phyloP scores from a whole-genome alignment of 805 yeast genomes.

The Blastobotrys mokoenaii region DNA sequence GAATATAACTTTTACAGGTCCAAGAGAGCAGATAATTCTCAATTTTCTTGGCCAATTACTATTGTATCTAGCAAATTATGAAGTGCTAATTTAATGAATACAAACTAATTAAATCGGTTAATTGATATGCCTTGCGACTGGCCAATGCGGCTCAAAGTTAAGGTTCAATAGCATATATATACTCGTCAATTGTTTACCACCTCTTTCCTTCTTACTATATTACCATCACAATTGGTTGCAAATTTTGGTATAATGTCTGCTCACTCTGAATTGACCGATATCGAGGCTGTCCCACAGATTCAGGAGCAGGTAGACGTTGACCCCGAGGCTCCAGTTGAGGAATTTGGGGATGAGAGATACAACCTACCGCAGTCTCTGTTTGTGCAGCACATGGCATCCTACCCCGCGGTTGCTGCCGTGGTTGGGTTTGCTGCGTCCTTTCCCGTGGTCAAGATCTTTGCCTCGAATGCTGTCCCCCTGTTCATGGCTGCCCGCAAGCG shows the following conservation, averaged over 20 bases:
- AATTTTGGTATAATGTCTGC: background rate
- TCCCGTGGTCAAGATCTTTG: conserved; percentile 49
- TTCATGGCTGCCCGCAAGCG: conserved; percentile 34
- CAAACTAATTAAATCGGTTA: too few species aligned
- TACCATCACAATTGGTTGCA: too few species aligned
- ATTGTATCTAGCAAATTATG: too few species aligned
- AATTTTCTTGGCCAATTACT: too few species aligned
- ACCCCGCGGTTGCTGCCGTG: conserved; percentile 50
- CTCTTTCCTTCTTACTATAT: background rate
- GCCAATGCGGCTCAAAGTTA: too few species aligned
- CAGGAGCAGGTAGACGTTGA: background rate
- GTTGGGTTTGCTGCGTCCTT: conserved; percentile 51
- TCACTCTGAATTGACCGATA: background rate
- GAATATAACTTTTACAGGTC: too few species aligned
- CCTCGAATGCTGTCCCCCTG: conserved; percentile 54
- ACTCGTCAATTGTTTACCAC: too few species aligned
- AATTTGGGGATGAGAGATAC: background rate
- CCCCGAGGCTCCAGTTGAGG: background rate
- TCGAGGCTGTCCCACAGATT: background rate
- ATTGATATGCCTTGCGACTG: too few species aligned
- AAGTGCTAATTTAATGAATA: too few species aligned
- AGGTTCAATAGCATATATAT: too few species aligned
- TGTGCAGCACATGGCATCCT: conserved; percentile 43
- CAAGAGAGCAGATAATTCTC: too few species aligned
- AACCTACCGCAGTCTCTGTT: conserved; percentile 23